Evolutionary conservation across 768 basidiomycete genomes (phyloP), one percentile per base, ranked within the genome.

Genomic region (Calocybe gangraenosa): DNA sequence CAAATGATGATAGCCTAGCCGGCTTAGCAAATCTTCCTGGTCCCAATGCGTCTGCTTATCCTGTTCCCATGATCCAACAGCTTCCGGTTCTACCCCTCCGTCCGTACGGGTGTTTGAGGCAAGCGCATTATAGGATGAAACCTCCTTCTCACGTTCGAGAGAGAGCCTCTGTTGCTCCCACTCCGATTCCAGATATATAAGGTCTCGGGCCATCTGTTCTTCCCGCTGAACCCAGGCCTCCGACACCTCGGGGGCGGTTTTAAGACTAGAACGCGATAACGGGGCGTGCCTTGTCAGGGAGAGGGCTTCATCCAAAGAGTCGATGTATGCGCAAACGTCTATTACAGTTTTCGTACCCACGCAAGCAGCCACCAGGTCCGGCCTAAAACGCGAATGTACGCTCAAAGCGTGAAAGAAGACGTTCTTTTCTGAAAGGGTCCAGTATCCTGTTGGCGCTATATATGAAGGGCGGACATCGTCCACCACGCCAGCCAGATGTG

Each of bases 281-380:
- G 42, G 48, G n/a, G 40, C 18, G 40, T 40, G 50, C 40, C 35
- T 33, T 42, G 33, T 34, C 36, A 46, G 54, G 45, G 52, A 44
- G 37, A 67, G 53, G 15, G 66, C 73, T 1, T 61, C 51, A 17
- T 76, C 72, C 30, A 92, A 67, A 14, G 68, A 51, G 25, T 79
- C 70, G 49, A 92, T 62, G 56, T 89, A 92, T 20, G 73, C 62
- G 48, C 76, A 79, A 15, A 92, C 83, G 47, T 92, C 87, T 40
- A 75, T 63, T 7, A 76, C 68, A 11, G 70, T 77, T 65, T 85
- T 89, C 17, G 83, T 81, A 47, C 70, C 69, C n/a, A 92, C 66
- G 39, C 74, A 74, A 4, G 66, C 70, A 0, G 87, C 80, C 40
- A 93, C 84, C 37, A 92, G 73, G 61, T 92, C 91, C 0, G 88